Percentiles rank a stretch among this genome's conserved stretches.
Evolutionary conservation across 495 filamentous ascomycete species (phyloP).

Genomic region (Penicillium mononematosum): DNA sequence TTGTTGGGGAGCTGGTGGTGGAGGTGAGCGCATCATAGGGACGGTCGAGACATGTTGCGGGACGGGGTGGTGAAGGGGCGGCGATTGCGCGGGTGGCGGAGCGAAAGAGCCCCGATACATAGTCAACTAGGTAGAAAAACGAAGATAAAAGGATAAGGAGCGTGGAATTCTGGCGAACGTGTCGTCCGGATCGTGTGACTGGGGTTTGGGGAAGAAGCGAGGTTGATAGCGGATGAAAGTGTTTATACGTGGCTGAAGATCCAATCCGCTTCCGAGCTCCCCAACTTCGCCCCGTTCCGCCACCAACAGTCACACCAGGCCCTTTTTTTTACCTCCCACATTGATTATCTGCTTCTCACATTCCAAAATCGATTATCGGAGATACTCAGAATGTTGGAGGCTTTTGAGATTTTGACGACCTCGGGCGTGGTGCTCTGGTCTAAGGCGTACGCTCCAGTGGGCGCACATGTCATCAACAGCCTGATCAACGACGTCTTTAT

Average conservation of each 20-base stretch:
- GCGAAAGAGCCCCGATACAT: conserved; percentile 87
- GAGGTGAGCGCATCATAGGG: conserved; percentile 96
- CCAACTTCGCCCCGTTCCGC: conserved; percentile 38
- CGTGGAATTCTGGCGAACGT: conserved; percentile 1
- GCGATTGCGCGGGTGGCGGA: conserved; percentile 76
- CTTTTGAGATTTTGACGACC: conserved; percentile 92
- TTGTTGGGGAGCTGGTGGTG: conserved; percentile 75
- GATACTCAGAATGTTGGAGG: conserved; percentile 70
- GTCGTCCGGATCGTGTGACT: conserved; percentile 11
- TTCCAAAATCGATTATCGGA: background rate
- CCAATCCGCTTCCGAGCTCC: conserved; percentile 28
- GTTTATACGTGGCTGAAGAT: conserved; percentile 49
- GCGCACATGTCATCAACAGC: conserved; percentile 81
- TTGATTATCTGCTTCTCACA: conserved; percentile 2
- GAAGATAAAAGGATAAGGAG: conserved; percentile 6
- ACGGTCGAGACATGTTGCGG: conserved; percentile 98
- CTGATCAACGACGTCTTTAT: conserved; percentile 97
- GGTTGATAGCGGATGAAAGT: conserved; percentile 18
- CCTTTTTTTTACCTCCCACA: conserved; percentile 7
- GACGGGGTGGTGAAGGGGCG: conserved; percentile 95
- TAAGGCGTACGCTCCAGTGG: conserved; percentile 75
- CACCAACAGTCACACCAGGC: conserved; percentile 29
- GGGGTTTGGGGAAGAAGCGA: conserved; percentile 13
- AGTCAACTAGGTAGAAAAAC: conserved; percentile 17
- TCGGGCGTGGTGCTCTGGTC: conserved; percentile 98